phyloP scores from a whole-genome alignment of 2,329 filamentous ascomycete genomes.

The Fusarium torreyae region DNA sequence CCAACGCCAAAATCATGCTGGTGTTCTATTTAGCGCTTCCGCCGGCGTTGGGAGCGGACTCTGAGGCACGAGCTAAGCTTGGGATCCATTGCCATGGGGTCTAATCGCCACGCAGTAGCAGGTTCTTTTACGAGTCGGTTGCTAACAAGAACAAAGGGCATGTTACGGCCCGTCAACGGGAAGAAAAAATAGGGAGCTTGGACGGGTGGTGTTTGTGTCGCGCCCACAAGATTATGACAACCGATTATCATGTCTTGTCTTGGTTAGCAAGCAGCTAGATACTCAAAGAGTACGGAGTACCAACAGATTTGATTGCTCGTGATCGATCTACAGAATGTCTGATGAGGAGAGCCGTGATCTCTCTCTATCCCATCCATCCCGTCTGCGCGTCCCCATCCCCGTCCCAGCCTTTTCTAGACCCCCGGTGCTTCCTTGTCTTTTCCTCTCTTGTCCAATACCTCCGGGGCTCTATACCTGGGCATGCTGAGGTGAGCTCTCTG shows the following conservation, averaged over 20 bases:
- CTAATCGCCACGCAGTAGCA: constrained; percentile 12
- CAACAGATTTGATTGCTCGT: background rate
- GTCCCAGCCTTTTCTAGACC: constrained; percentile 16
- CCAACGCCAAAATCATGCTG: constrained; percentile 41
- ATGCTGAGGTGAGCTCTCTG: constrained; percentile 11
- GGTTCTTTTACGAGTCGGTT: constrained; percentile 17
- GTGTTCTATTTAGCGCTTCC: constrained; percentile 36
- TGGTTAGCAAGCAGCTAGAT: background rate
- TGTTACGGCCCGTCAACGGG: constrained; percentile 27
- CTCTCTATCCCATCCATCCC: background rate
- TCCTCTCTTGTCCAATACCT: constrained; percentile 15
- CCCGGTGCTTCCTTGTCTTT: constrained; percentile 11
- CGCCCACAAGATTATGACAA: constrained; percentile 8
- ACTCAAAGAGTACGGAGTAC: background rate
- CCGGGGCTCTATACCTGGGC: constrained; percentile 2
- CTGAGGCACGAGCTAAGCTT: constrained; percentile 19
- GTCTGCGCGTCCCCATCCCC: background rate
- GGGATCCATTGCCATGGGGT: constrained; percentile 1
- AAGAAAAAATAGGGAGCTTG: constrained; percentile 31
- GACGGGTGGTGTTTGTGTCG: constrained; percentile 16
- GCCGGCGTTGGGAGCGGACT: constrained; percentile 26
- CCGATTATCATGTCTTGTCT: constrained; percentile 3
- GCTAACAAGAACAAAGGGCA: constrained; percentile 26
- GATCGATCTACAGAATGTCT: background rate
- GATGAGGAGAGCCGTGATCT: constrained; percentile 2